Percentiles rank a stretch among this genome's conserved stretches.
Evolutionary conservation across 257 asterid species (phyloP).

Genomic region (Anisodus acutangulus): DNA sequence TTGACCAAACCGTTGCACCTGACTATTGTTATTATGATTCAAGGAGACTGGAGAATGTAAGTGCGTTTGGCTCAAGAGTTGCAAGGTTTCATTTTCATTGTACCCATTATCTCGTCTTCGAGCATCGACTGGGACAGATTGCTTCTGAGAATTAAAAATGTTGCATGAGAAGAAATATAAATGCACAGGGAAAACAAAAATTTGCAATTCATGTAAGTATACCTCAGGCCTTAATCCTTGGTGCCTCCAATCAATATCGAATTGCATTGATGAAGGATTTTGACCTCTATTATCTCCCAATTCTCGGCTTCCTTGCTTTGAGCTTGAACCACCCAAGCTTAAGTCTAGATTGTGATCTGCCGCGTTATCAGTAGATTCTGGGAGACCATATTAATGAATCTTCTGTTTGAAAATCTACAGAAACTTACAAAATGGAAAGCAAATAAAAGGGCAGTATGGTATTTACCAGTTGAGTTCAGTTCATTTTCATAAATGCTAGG

Average conservation of each 20-base stretch:
- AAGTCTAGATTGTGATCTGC: slow-evolving; percentile 69
- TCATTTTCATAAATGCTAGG: slow-evolving; percentile 72
- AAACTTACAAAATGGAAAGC: neutral
- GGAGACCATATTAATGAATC: neutral
- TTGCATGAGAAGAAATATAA: neutral
- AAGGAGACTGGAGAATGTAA: slow-evolving; percentile 52
- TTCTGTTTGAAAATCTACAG: neutral
- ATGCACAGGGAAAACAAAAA: neutral
- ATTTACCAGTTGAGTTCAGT: slow-evolving; percentile 55
- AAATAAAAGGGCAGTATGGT: neutral
- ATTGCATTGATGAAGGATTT: slow-evolving; percentile 44
- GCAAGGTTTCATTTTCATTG: slow-evolving; percentile 57
- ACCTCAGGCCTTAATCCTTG: slow-evolving; percentile 60
- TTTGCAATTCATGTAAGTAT: slow-evolving; percentile 10
- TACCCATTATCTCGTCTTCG: slow-evolving; percentile 50
- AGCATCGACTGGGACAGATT: slow-evolving; percentile 31
- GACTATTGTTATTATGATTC: slow-evolving; percentile 36
- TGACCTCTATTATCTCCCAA: slow-evolving; percentile 39
- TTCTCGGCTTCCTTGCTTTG: slow-evolving; percentile 42
- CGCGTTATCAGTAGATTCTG: slow-evolving; percentile 50
- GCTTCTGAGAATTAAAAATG: slow-evolving; percentile 36
- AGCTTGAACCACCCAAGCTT: slow-evolving; percentile 70
- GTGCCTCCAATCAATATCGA: slow-evolving; percentile 56
- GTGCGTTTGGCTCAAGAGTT: slow-evolving; percentile 62
- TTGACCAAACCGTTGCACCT: slow-evolving; percentile 42